Conservation (phyloP, 495 filamentous ascomycete genomes). For the Hypomontagnella submonticulosa region DNA sequence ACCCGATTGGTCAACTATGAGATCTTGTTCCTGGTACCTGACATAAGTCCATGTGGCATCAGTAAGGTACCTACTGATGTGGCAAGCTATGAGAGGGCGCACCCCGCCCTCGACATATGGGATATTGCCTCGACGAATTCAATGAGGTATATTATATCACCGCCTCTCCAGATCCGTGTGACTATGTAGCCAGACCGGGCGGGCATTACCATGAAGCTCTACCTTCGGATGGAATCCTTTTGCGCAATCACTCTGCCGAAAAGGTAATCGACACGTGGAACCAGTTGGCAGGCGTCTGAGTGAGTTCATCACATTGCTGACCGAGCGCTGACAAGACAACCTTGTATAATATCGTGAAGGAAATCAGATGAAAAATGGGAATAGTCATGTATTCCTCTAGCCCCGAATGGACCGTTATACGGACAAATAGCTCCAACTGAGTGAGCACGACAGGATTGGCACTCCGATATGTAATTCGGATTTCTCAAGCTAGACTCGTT, state of each 20-base stretch:
- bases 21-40: slow-evolving; percentile 53
- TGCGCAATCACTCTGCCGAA: slow-evolving; percentile 20
- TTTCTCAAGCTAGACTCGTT: slow-evolving; percentile 2
- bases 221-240: slow-evolving; percentile 20
- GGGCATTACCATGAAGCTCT: slow-evolving; percentile 14
- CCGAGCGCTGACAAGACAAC: slow-evolving; percentile 26
- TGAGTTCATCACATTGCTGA: slow-evolving; percentile 27
- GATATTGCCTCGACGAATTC: slow-evolving; percentile 22
- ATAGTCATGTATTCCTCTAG: slow-evolving; percentile 10
- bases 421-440: slow-evolving; percentile 3
- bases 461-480: slow-evolving; percentile 1
- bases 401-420: slow-evolving; percentile 7
- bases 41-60: slow-evolving; percentile 46
- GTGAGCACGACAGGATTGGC: slow-evolving; percentile 10
- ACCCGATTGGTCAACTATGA: slow-evolving; percentile 38
- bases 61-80: slow-evolving; percentile 28
- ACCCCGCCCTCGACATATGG: slow-evolving; percentile 15
- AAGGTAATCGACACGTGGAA: slow-evolving; percentile 38
- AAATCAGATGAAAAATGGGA: slow-evolving; percentile 14
- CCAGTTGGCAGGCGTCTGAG: slow-evolving; percentile 25
- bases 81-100: slow-evolving; percentile 47
- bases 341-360: slow-evolving; percentile 21
- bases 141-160: slow-evolving; percentile 33
- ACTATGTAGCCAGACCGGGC: slow-evolving; percentile 22
- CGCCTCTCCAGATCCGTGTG: slow-evolving; percentile 27